These are phyloP conservation scores for Candida tropicalis DNA, from an alignment of 1,139 yeast genomes.

Conservation along the genomic window DNA sequence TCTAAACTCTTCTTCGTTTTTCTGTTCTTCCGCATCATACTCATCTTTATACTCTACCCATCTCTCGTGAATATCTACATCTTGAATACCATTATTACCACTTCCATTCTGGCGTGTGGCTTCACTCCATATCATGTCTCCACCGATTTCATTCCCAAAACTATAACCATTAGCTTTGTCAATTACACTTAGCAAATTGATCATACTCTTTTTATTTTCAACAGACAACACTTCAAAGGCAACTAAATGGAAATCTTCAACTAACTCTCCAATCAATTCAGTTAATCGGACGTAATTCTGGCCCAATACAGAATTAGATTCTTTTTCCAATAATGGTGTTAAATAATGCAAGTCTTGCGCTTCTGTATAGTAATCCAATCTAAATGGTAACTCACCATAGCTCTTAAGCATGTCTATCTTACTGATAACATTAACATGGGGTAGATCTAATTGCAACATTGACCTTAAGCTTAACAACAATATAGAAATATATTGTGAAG, in stretches of 20 bases:
- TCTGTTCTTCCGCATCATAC: conserved; percentile 45
- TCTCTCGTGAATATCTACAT: conserved; percentile 84
- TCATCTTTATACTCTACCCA: conserved; percentile 87
- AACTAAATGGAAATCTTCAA: conserved; percentile 85
- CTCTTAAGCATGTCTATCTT: conserved; percentile 80
- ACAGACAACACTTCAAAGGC: conserved; percentile 88
- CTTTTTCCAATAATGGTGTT: conserved; percentile 70
- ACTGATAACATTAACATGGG: conserved; percentile 60
- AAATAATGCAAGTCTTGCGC: conserved; percentile 80
- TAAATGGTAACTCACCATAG: conserved; percentile 65
- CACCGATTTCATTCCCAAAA: conserved; percentile 92
- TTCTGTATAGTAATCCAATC: conserved; percentile 85
- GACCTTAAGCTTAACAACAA: conserved; percentile 75
- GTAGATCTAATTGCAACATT: conserved; percentile 50
- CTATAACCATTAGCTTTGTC: conserved; percentile 94
- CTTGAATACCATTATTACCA: conserved; percentile 31
- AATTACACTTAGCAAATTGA: conserved; percentile 68
- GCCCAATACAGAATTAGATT: conserved; percentile 63
- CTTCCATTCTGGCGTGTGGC: conserved; percentile 79
- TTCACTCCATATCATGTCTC: conserved; percentile 95
- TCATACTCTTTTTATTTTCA: conserved; percentile 92
- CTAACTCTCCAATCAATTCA: conserved; percentile 76
- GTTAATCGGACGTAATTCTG: conserved; percentile 70
- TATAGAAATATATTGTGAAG: conserved; percentile 89
- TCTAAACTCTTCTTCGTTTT: conserved; percentile 25